These are phyloP conservation scores for Ascomycota sp. DNA, from an alignment of 2,329 filamentous ascomycete genomes.

Conservation along the genomic window DNA sequence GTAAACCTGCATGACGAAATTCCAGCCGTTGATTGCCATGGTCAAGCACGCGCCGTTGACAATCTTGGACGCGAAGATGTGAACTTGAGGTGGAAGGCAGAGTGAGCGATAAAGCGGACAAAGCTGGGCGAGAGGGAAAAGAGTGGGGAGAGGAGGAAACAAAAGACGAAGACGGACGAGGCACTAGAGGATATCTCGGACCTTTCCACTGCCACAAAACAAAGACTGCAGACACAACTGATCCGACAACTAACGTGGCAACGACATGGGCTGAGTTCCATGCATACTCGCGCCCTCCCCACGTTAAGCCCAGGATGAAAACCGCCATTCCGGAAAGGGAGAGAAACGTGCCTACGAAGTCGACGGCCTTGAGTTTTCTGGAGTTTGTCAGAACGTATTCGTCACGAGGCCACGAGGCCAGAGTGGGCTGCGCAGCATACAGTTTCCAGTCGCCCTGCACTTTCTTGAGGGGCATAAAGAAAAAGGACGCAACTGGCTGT, in stretches of 20 bases:
- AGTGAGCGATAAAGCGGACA: neutral
- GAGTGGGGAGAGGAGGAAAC: too few species aligned
- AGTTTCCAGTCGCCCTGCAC: slow-evolving; percentile 29
- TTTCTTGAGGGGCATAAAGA: slow-evolving; percentile 35
- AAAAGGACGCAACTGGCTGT: slow-evolving; percentile 25
- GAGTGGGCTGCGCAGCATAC: too few species aligned
- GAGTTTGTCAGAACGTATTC: slow-evolving; percentile 1
- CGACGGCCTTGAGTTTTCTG: slow-evolving; percentile 27
- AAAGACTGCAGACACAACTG: slow-evolving; percentile 23
- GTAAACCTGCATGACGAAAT: slow-evolving; percentile 34
- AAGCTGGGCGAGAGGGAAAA: too few species aligned
- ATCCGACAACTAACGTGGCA: slow-evolving; percentile 29
- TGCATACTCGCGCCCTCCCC: slow-evolving; percentile 36
- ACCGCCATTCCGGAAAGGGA: slow-evolving; percentile 24
- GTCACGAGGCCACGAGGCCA: too few species aligned
- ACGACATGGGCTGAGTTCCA: slow-evolving; percentile 36
- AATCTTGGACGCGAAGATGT: slow-evolving; percentile 31
- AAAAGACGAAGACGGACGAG: slow-evolving; percentile 12
- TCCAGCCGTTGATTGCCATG: slow-evolving; percentile 39
- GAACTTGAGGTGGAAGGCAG: slow-evolving; percentile 11
- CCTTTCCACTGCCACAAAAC: slow-evolving; percentile 31
- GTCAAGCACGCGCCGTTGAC: slow-evolving; percentile 34
- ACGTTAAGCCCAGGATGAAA: slow-evolving; percentile 29
- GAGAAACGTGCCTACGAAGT: slow-evolving; percentile 26
- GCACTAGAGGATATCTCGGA: slow-evolving; percentile 25